Evolutionary conservation across 1,139 yeast genomes (phyloP), one percentile per base, ranked within the genome.

Genomic region (Hyphopichia fennica): DNA sequence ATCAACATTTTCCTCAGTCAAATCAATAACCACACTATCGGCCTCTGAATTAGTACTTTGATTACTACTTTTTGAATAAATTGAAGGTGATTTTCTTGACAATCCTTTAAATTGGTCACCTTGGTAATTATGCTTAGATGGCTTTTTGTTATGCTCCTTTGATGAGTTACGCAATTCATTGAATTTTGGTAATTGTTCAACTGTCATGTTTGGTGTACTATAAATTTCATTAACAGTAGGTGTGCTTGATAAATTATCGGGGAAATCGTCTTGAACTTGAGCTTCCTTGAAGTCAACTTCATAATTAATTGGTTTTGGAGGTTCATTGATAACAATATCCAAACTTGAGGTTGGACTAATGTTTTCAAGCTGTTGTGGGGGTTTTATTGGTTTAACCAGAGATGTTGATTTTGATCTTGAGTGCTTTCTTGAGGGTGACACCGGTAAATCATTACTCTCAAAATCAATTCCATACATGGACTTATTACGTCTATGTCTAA

Each of bases 241-340:
- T n/a, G 37, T 34, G 23, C 19, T 28, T 5, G 41, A 38, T 8
- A 32, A 14, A 16, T 9, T 25, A n/a, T 28, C 18, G 8, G 37
- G 32, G 29, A 42, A 39, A 14, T 52, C 50, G 17, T 45, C 50
- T 8, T 46, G 51, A 3, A 47, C 39, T 18, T 46, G 44, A 1
- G 70, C 63, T 40, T 68, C 75, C 39, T 62, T 68, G 55, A 73
- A 73, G 45, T 73, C 79, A 19, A 73, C 70, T 2, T 58, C 69
- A 50, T 73, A 73, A 17, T 57, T 48, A 2, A 73, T 67, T 36
- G 57, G 63, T 16, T 49, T 47, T 5, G 79, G 79, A 2, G 77
- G 77, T 34, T 67, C 75, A 1, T 62, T 65, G 10, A 72, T 64
- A 11, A 52, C 52, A 14, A 71, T 62, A 20, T 59, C 45, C n/a